Base-by-base conservation (phyloP, 2,329 filamentous ascomycete genomes). In the Lasiodiplodia sp. region DNA sequence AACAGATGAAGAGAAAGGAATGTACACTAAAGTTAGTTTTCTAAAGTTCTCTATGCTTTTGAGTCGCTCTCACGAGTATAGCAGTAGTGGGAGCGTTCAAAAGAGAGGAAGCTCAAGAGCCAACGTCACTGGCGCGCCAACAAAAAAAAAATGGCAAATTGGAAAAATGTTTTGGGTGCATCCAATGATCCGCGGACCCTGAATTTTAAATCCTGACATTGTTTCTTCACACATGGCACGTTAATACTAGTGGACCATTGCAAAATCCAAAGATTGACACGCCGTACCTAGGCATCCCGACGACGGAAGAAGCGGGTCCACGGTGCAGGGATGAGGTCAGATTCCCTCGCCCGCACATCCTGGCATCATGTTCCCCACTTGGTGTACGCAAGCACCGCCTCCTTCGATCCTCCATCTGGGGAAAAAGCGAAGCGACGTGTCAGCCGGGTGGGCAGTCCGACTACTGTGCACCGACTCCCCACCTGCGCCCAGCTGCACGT, bases 311-410 rank as follows among this genome's bases (percentile, higher is more conserved):
- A 62, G 40, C 58, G 58, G 58, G 40, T 34, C 40, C 38, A 28
- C 31, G 55, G 55, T 23, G 18, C 18, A 34, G 55, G 60, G 60
- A 64, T 64, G 60, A 52, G 37, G 60, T 64, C 60, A 25, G 60
- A 37, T 40, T 64, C 23, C 31, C 28, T 64, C 28, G 52, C 11
- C 28, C 28, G 31, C 47, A 64, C 47, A 25, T 38, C 60, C 60
- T n/a, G 60, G 60, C 23, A 23, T 16, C n/a, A 40, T 12, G 25
- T 52, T 37, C 60, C 18, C 40, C 40, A 34, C 60, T 64, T 64
- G 60, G 60, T n/a, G 23, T 38, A 64, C 47, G 60, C 60, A 64
- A 64, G 18, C 60, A 38, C 40, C 58, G 58, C 58, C 44, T 38
- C 60, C 25, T 52, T 38, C 28, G 60, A 52, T 64, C 28, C 34